Evolutionary conservation across 2,329 filamentous ascomycete species (phyloP).

Genomic region (Scedosporium aurantiacum): DNA sequence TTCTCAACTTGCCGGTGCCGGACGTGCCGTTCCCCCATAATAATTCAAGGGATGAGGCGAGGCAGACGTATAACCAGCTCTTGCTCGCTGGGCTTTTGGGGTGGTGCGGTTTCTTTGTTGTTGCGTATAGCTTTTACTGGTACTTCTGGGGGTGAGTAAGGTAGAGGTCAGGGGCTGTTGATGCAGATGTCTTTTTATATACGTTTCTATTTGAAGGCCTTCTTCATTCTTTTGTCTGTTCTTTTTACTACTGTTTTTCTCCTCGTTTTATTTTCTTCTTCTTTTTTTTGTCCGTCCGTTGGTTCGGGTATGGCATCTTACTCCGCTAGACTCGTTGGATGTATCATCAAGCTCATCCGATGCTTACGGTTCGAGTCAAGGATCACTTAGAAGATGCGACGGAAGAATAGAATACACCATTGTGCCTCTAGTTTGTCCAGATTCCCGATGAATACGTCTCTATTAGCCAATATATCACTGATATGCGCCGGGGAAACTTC

Average conservation of each 20-base stretch:
- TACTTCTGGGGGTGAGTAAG: neutral
- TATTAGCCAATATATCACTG: too few species aligned
- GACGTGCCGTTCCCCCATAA: conserved; percentile 24
- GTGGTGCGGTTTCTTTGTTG: conserved; percentile 1
- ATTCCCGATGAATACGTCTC: too few species aligned
- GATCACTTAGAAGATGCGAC: too few species aligned
- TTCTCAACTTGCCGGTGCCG: conserved; percentile 21
- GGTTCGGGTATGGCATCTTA: too few species aligned
- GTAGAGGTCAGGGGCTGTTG: neutral
- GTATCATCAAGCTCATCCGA: too few species aligned
- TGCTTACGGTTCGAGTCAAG: too few species aligned
- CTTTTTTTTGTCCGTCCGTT: too few species aligned
- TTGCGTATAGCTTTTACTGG: conserved; percentile 2
- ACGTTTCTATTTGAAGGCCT: neutral
- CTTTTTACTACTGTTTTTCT: neutral
- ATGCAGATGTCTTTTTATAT: neutral
- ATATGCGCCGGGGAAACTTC: neutral
- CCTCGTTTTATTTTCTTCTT: too few species aligned
- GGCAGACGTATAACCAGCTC: conserved; percentile 6
- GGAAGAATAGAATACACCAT: too few species aligned
- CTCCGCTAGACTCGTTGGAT: too few species aligned
- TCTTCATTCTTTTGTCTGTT: neutral
- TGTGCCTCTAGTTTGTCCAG: too few species aligned
- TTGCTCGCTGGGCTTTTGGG: neutral
- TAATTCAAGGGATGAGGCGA: conserved; percentile 12